phyloP scores from a whole-genome alignment of 305 asterid species.

The Fraxinus dipetala region DNA sequence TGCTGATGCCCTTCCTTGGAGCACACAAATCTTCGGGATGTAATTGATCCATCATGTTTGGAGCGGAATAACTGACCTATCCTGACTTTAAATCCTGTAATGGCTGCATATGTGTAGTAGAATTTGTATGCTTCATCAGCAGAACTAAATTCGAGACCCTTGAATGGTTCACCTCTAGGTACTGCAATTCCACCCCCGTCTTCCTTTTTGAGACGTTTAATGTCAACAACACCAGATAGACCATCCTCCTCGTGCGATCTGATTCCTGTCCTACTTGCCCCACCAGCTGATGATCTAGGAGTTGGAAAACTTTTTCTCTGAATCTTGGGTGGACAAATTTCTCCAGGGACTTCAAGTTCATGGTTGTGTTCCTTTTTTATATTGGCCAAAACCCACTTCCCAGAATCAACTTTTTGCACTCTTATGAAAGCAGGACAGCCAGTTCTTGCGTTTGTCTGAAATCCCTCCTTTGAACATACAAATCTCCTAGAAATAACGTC shows the following conservation, averaged over 20 bases:
- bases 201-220: conserved; percentile 69
- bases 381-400: conserved; percentile 86
- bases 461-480: conserved; percentile 93
- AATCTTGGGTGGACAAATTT: conserved; percentile 56
- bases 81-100: conserved; percentile 67
- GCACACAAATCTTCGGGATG: conserved; percentile 94
- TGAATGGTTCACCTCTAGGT: conserved; percentile 60
- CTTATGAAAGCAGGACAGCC: conserved; percentile 93
- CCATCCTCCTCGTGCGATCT: conserved; percentile 78
- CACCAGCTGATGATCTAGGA: conserved; percentile 61
- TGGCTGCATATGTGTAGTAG: conserved; percentile 64
- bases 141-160: conserved; percentile 75
- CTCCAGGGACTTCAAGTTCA: conserved; percentile 60
- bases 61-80: conserved; percentile 93
- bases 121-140: conserved; percentile 83
- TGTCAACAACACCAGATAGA: conserved; percentile 50
- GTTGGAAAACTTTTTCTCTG: conserved; percentile 63
- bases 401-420: conserved; percentile 78
- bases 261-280: conserved; percentile 84
- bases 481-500: conserved; percentile 76
- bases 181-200: conserved; percentile 44
- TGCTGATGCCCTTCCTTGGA: conserved; percentile 97
- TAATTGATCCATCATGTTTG: conserved; percentile 83
- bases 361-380: conserved; percentile 88
- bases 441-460: conserved; percentile 81